phyloP scores from a whole-genome alignment of 305 asterid species.

The Fraxinus sp. region DNA sequence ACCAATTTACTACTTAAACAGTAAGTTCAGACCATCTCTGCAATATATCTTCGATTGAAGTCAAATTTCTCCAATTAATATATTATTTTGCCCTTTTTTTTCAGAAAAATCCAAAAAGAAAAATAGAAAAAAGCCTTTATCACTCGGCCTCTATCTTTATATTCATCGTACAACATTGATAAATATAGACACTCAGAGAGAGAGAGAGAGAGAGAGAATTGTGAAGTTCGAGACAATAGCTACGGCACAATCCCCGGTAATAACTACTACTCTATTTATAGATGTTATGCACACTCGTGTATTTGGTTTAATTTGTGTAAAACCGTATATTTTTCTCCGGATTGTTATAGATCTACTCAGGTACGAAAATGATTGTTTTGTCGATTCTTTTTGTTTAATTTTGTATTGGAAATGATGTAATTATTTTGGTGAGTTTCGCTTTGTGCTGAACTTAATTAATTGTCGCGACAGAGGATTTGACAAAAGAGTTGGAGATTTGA shows the following conservation, averaged over 20 bases:
- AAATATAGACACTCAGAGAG: neutral
- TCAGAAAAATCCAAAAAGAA: neutral
- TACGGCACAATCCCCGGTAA: constrained; percentile 59
- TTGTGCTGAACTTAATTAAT: neutral
- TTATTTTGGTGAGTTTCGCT: neutral
- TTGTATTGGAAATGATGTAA: neutral
- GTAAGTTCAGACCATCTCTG: neutral
- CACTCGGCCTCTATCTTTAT: constrained; percentile 19
- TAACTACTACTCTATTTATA: neutral
- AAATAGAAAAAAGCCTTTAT: constrained; percentile 37
- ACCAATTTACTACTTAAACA: neutral
- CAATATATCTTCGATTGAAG: neutral
- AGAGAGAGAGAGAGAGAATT: constrained; percentile 17
- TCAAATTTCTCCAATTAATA: neutral
- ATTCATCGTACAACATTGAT: constrained; percentile 11
- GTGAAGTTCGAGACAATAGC: constrained; percentile 49
- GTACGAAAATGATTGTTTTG: neutral
- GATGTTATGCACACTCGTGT: neutral
- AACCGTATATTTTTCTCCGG: neutral
- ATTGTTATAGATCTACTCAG: neutral
- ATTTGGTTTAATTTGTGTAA: neutral
- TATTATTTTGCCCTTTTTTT: neutral
- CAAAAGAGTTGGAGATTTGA: neutral
- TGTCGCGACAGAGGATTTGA: neutral
- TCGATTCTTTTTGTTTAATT: neutral